Evolutionary conservation across 2,329 filamentous ascomycete genomes (phyloP), one percentile per base, ranked within the genome.

Genomic region (Drechslera avenae): DNA sequence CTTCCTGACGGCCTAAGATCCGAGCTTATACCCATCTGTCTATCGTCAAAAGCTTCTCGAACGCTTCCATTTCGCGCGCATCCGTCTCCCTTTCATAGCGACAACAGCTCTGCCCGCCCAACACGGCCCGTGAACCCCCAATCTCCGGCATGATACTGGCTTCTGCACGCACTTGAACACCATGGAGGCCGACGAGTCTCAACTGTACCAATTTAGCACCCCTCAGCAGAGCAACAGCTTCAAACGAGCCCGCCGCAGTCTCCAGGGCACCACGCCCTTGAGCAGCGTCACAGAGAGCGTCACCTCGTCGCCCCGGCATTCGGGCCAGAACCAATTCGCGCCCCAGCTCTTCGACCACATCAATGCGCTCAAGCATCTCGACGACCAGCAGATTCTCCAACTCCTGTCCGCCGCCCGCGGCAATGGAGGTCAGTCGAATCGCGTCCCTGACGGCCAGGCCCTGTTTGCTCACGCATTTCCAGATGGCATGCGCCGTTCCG

Each of bases 341-440:
- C 68, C 68, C 19, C 70, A 73, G 30, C 67, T 74, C 45, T 71
- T 73, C 53, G 64, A 71, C 28, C 71, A 73, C 57, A 73, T 74
- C 54, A 71, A 74, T 59, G 72, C 67, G 30, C 54, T 74, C 35
- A 74, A 73, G 49, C 72, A 74, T 57, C 62, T 74, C 52, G 71
- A 74, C 48, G 71, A 74, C 54, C 66, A 73, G 42, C 69, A 72
- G 56, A 73, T 74, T 46, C 59, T 73, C 52, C 49, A 73, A 48
- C 56, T 74, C 42, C 58, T 74, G 39, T 64, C 72, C 42, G 71
- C 66, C 19, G 72, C 72, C 52, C 72, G 72, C 26, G 12, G 26
- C 54, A 69, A 67, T 64, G 69, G 68, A 67, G 70, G 72, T 73
- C 41, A 60, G 70, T 67, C 44, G 44, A 42, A 21, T 30, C 44